Evolutionary conservation across 257 asterid species (phyloP).

Genomic region (Rauvolfia tetraphylla): DNA sequence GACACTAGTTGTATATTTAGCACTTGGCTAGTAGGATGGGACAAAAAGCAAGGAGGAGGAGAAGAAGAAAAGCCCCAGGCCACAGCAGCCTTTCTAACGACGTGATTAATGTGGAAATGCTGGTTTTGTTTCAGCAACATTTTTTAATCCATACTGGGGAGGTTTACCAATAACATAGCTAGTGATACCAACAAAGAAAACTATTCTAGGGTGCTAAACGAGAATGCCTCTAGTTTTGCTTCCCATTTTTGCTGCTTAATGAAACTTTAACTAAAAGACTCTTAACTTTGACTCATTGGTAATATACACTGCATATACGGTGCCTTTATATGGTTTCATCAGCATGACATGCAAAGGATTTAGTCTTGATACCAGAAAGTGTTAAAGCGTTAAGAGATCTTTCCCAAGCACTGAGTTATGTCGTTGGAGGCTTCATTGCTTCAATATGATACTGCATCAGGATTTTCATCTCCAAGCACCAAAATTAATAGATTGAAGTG

Average conservation of each 20-base stretch:
- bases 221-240: not conserved
- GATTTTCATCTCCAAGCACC: conserved; percentile 29
- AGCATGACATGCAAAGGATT: not conserved
- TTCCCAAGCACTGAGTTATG: not conserved
- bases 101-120: not conserved
- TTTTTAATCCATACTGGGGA: not conserved
- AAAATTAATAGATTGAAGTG: conserved; percentile 36
- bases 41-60: not conserved
- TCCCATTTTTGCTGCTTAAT: not conserved
- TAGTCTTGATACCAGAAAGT: not conserved
- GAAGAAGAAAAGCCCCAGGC: not conserved
- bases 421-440: not conserved
- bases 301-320: not conserved
- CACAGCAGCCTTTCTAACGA: not conserved
- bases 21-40: not conserved
- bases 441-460: not conserved
- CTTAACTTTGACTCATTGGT: not conserved
- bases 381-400: not conserved
- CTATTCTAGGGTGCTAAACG: not conserved
- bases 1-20: not conserved
- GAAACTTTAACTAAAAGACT: not conserved
- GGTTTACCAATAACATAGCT: not conserved
- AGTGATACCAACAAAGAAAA: too few relatives aligned
- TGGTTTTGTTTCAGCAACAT: not conserved
- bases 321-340: not conserved